A percentile compares a stretch with the other conserved stretches of the same genome.
Conservation (phyloP, 371 early-diverging fungal genomes). For the Rhizopus stolonifer region DNA sequence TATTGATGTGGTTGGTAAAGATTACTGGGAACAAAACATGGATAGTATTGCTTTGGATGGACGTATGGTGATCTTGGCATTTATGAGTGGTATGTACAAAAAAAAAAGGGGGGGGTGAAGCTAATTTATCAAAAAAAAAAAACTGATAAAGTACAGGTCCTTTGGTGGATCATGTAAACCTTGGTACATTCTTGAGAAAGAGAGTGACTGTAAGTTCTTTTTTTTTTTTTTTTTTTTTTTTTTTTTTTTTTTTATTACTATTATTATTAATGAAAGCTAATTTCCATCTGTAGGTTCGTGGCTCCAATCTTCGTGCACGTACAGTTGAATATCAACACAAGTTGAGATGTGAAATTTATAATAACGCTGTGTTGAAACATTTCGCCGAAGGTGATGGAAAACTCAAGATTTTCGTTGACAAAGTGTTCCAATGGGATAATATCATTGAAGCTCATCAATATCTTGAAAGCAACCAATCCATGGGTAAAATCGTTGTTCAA, state of each 20-base stretch:
- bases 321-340: constrained; percentile 62
- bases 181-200: not conserved
- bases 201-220: not conserved
- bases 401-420: constrained; percentile 57
- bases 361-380: constrained; percentile 49
- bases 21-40: constrained; percentile 68
- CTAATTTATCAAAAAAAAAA: too few relatives aligned
- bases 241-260: too few relatives aligned
- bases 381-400: constrained; percentile 37
- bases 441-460: constrained; percentile 67
- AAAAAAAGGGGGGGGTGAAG: too few relatives aligned
- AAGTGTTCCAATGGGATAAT: constrained; percentile 64
- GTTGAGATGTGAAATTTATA: constrained; percentile 50
- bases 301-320: constrained; percentile 70
- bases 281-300: too few relatives aligned
- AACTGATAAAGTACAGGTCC: not conserved
- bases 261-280: too few relatives aligned
- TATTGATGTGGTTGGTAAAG: constrained; percentile 72
- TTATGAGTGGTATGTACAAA: constrained; percentile 38
- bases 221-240: too few relatives aligned
- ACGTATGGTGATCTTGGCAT: constrained; percentile 70
- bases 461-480: constrained; percentile 64
- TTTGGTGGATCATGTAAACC: not conserved
- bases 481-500: constrained; percentile 60
- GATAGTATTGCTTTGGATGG: constrained; percentile 66